Base-by-base conservation (phyloP, 306 rosid genomes). In the Datisca glomerata region DNA sequence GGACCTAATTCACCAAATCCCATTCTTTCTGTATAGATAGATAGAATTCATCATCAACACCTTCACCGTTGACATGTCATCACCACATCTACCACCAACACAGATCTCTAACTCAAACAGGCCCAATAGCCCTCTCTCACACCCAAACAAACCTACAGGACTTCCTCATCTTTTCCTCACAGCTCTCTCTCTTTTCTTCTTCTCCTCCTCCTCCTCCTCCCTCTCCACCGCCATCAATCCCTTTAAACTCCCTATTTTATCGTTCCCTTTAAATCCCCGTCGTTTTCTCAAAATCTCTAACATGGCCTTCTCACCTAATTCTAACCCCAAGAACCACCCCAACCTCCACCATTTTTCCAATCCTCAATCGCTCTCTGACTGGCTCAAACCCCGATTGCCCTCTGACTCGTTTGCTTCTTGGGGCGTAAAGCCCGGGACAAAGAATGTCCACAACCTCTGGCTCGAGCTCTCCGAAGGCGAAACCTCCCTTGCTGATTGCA, bases 381-480 rank as follows among this genome's bases (percentile, higher is more conserved):
- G 98, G 98, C 91, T 89, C 19, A 68, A 64, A 12, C 93, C 86
- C 1, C 89, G 95, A 1, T 52, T 89, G 12, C 81, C 83, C 22
- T 70, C 93, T 31, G 93, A 89, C 4, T 80, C 79, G 0, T 75
- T 89, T 18, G 95, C 98, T 33, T 65, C 98, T 0, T 89, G 98
- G 95, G 98, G 98, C 3, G 77, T 84, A 7, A 77, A 70, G 7
- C 86, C 95, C 4, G 98, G 93, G 9, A 83, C 98, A 35, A 89
- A 89, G 28, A 89, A 89, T 78, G 75, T 84, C 18, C 93, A 89
- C 63, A 89, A 89, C 47, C 98, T 89, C 63, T 89, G 98, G 95
- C 81, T 89, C 53, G 98, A 89, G 51, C 67, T 89, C 41, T 31
- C 93, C 0, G 73, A 83, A 19, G 95, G 98, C 1, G 98, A 89